Base-by-base conservation (phyloP, 768 basidiomycete genomes). In the Hydnomerulius pinastri region DNA sequence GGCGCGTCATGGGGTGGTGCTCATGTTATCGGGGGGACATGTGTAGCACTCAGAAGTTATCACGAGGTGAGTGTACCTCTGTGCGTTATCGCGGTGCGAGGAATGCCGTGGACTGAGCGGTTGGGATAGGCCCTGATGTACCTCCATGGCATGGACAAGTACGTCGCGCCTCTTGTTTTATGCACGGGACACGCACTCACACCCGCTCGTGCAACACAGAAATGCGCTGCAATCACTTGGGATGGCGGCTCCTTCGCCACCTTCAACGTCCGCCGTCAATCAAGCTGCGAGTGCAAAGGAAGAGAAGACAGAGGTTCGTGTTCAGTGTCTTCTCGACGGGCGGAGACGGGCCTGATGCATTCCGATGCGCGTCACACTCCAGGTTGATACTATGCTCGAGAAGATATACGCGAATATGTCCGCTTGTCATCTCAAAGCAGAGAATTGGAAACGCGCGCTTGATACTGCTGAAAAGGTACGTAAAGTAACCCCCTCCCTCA, bases 391-490 rank as follows among this genome's bases (percentile, higher is more conserved):
- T 9, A 75, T 91, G 32, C 66, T 90, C 17, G 89, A 89, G 68
- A 92, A 87, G 72, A 82, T 92, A 39, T 89, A 92, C 55, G 81
- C 87, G 4, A 93, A 93, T 49, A 87, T 90, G 86, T 81, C 85
- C 3, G 89, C 88, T 5, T 90, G 89, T 57, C 88, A 92, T 64
- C 71, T 92, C 61, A 91, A 90, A 68, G 81, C 82, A 43, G 74
- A 75, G 40, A 93, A 90, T 62, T 93, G 87, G 87, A 80, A 82
- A 60, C 81, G 91, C 12, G 86, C 85, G 0, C 64, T 81, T 44
- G 88, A 92, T 57, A 85, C 88, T n/a, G 88, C 91, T 20, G 83
- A 92, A 58, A 87, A 92, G 77, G 90, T 79, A 37, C 13, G 63
- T 20, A 25, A 9, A n/a, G n/a, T n/a, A n/a, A n/a, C n/a, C n/a